Evolutionary conservation across 805 yeast genomes (phyloP).

Genomic region (Sugiyamaella smithiae): DNA sequence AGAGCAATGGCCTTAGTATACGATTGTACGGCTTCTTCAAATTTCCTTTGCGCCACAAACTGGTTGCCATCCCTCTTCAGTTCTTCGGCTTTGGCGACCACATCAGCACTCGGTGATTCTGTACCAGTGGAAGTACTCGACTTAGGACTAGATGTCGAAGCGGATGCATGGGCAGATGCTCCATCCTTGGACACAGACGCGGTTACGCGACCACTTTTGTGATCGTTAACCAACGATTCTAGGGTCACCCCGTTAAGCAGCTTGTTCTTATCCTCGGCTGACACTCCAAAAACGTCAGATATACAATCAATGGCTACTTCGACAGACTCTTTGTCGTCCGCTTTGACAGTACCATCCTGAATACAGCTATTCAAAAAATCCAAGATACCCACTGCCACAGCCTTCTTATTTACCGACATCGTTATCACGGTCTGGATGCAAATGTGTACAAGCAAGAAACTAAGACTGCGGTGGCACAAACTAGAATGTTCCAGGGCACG

Average conservation of each 20-base stretch:
- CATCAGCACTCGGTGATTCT: slow-evolving; percentile 35
- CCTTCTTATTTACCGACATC: slow-evolving; percentile 22
- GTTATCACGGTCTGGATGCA: neutral
- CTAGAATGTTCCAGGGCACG: neutral
- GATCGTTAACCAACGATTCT: slow-evolving; percentile 48
- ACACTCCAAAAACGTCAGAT: slow-evolving; percentile 76
- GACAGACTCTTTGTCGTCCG: slow-evolving; percentile 81
- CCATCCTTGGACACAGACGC: neutral
- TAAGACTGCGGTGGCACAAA: neutral
- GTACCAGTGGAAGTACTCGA: slow-evolving; percentile 4
- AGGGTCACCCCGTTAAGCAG: slow-evolving; percentile 39
- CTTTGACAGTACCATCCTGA: slow-evolving; percentile 59
- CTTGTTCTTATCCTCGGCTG: slow-evolving; percentile 39
- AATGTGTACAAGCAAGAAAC: neutral
- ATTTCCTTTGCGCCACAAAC: slow-evolving; percentile 77
- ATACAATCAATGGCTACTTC: slow-evolving; percentile 94
- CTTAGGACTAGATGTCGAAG: slow-evolving; percentile 19
- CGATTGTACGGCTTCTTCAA: slow-evolving; percentile 63
- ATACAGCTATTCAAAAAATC: slow-evolving; percentile 63
- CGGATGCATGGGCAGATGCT: slow-evolving; percentile 12
- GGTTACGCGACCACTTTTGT: slow-evolving; percentile 30
- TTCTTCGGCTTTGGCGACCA: slow-evolving; percentile 74
- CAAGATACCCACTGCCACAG: slow-evolving; percentile 65
- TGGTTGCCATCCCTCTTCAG: slow-evolving; percentile 86
- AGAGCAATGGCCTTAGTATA: slow-evolving; percentile 78